Base-by-base conservation (phyloP, 2,329 filamentous ascomycete genomes). In the Hymenoscyphus linearis region DNA sequence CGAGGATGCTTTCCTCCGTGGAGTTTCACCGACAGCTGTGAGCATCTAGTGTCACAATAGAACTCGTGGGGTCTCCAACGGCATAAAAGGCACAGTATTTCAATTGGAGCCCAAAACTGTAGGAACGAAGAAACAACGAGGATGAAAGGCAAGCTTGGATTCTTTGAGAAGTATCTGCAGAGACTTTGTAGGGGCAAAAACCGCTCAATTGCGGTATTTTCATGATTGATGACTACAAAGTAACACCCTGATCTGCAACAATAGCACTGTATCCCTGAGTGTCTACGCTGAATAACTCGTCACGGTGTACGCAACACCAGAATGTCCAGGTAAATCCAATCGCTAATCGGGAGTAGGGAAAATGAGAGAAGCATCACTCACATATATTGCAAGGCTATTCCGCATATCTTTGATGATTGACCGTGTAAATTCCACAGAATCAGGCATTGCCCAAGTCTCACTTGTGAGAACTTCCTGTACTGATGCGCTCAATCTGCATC, bases 401-500 rank as follows among this genome's bases (percentile, higher is more conserved):
- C 25, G 44, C 44, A 25, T n/a, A 50, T 50, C 3, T 13, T 31
- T 31, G 18, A 25, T 22, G 7, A 10, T 50, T 10, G 44, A 22
- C 10, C 18, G 44, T 13, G 22, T 40, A 40, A 40, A 16, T 40
- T 40, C 4, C 14, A 40, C 3, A 16, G 37, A n/a, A 16, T 40
- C 37, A 40, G 37, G 44, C 13, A 25, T 50, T 12, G 10, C 2
- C 18, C 18, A 50, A 25, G 44, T 13, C 44, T 44, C 14, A 44
- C 40, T 44, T 44, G 16, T 2, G 40, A 18, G 18, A 50, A 50
- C 18, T 7, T 47, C n/a, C 7, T 16, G 16, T 50, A 50, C 44
- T 22, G 18, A 47, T 2, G 44, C 22, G n/a, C 7, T 50, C 18
- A 50, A 50, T 66, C 67, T 12, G 37, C 35, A 10, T 50, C 65